Evolutionary conservation across 345 rosid species (phyloP).

Genomic region (Abelmoschus esculentus): DNA sequence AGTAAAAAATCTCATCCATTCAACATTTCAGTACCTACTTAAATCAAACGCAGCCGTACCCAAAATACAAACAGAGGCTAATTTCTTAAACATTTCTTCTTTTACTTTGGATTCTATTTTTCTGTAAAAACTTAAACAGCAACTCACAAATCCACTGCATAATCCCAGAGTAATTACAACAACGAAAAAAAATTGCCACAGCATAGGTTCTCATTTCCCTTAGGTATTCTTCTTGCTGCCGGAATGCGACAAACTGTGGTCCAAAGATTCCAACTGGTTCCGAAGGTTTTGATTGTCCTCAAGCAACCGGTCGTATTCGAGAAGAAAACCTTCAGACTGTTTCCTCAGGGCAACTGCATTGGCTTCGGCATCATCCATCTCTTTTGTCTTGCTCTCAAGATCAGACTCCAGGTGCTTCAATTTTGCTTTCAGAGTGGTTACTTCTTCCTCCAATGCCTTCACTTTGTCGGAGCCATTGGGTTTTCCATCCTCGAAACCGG

Average conservation of each 20-base stretch:
- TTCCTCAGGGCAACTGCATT: conserved; percentile 70
- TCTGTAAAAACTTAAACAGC: conserved; percentile 7
- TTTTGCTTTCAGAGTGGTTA: conserved; percentile 27
- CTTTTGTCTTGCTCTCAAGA: conserved; percentile 45
- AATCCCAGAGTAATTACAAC: conserved; percentile 1
- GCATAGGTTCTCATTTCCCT: conserved; percentile 15
- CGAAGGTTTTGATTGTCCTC: conserved; percentile 74
- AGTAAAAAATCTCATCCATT: conserved; percentile 10
- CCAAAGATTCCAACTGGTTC: conserved; percentile 58
- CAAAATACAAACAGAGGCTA: not conserved
- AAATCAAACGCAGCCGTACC: conserved; percentile 6
- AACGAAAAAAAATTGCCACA: not conserved
- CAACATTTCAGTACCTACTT: conserved; percentile 1
- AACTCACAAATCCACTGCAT: conserved; percentile 7
- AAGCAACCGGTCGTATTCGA: conserved; percentile 78
- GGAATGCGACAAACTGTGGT: conserved; percentile 44
- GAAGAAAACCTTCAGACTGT: conserved; percentile 92
- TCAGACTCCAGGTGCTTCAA: conserved; percentile 43
- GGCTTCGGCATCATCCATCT: conserved; percentile 50
- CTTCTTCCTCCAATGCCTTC: conserved; percentile 54
- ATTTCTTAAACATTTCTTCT: not conserved
- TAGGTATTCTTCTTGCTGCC: conserved; percentile 68
- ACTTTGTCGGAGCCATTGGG: conserved; percentile 37
- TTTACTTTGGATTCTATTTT: not conserved
- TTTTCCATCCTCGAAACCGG: conserved; percentile 52